A percentile compares a stretch with the other conserved stretches of the same genome.
phyloP scores from a whole-genome alignment of 306 rosid species.

The Sophora flavescens region DNA sequence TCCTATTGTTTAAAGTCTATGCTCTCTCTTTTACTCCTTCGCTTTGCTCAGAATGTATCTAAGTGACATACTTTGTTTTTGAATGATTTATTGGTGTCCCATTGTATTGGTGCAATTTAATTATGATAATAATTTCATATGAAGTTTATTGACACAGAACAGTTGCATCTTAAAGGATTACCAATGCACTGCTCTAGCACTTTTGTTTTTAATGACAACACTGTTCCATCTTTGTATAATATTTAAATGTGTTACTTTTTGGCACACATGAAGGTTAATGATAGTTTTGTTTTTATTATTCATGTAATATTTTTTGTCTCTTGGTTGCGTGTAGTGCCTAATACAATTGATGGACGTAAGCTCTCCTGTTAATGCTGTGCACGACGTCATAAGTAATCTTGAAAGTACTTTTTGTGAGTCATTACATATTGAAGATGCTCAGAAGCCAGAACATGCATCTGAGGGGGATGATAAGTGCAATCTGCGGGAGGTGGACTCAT shows the following conservation, averaged over 20 bases:
- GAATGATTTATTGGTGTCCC: neutral
- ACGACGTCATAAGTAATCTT: conserved; percentile 49
- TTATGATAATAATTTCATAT: neutral
- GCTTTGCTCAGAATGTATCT: neutral
- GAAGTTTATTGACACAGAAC: neutral
- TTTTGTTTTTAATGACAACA: neutral
- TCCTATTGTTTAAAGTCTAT: neutral
- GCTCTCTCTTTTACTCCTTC: neutral
- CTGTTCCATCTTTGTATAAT: neutral
- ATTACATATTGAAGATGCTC: conserved; percentile 53
- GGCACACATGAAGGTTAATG: neutral
- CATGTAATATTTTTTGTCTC: neutral
- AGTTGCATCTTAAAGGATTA: neutral
- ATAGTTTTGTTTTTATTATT: neutral
- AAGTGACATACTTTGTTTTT: neutral
- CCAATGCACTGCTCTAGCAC: neutral
- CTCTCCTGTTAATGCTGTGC: conserved; percentile 42
- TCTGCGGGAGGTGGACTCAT: conserved; percentile 30
- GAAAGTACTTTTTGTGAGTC: conserved; percentile 54
- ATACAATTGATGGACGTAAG: conserved; percentile 64
- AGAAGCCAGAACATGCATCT: conserved; percentile 42
- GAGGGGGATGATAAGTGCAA: conserved; percentile 30
- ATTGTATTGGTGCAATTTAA: neutral
- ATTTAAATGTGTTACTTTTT: neutral
- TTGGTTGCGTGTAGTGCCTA: conserved; percentile 48